Evolutionary conservation across 2,329 filamentous ascomycete species (phyloP).

Genomic region (Sphaerulina populicola): DNA sequence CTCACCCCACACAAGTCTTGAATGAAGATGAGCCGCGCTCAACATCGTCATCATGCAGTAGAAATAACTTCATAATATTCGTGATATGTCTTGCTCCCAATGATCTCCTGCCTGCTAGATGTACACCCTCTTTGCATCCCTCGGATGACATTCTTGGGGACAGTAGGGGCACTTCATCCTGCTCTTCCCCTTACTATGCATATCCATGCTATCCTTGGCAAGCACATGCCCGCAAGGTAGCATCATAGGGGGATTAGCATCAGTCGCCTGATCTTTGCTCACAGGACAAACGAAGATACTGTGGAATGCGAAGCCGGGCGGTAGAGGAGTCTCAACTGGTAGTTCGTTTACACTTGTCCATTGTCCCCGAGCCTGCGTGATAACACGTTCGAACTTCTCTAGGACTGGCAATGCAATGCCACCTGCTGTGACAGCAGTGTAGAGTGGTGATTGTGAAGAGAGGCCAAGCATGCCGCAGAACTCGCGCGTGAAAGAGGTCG

Average conservation of each 20-base stretch:
- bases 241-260: conserved; percentile 91
- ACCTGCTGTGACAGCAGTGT: conserved; percentile 84
- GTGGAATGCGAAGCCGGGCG: conserved; percentile 66
- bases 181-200: conserved; percentile 61
- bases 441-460: conserved; percentile 84
- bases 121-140: conserved; percentile 63
- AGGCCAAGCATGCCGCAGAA: conserved; percentile 89
- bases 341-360: conserved; percentile 91
- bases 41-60: neutral
- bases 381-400: conserved; percentile 78
- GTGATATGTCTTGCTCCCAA: neutral
- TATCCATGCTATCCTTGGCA: conserved; percentile 71
- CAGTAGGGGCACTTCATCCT: conserved; percentile 96
- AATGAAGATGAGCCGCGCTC: no score
- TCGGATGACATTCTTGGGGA: conserved; percentile 68
- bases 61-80: neutral
- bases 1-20: no score
- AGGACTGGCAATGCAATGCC: conserved; percentile 83
- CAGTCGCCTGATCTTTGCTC: conserved; percentile 90
- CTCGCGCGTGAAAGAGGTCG: conserved; percentile 66
- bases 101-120: conserved; percentile 20
- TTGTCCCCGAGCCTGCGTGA: conserved; percentile 81
- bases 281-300: conserved; percentile 97
- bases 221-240: conserved; percentile 93
- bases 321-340: conserved; percentile 61